These are phyloP conservation scores for Pseudozyma tsukubaensis DNA, from an alignment of 1,284 basidiomycete species.

Conservation along the genomic window DNA sequence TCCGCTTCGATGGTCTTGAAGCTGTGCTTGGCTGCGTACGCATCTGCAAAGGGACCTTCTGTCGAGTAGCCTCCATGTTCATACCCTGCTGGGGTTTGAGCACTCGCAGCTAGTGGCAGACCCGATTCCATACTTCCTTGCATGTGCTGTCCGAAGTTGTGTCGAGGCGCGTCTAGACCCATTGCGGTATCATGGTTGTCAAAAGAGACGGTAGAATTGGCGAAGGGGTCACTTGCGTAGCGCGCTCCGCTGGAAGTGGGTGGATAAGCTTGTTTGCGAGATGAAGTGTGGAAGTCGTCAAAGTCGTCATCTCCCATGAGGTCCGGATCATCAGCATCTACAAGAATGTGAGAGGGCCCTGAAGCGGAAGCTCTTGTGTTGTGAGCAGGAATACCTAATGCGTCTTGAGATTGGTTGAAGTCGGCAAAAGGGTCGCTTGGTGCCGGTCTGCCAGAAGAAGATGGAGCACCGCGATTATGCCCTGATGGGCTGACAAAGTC, in stretches of 20 bases:
- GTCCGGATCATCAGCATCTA: constrained; percentile 63
- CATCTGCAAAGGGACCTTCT: constrained; percentile 55
- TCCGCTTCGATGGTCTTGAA: constrained; percentile 67
- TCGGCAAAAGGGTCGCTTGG: constrained; percentile 35
- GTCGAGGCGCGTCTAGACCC: constrained; percentile 40
- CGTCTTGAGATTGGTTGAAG: constrained; percentile 35
- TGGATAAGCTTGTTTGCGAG: constrained; percentile 33
- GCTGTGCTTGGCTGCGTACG: constrained; percentile 50
- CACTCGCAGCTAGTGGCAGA: constrained; percentile 47
- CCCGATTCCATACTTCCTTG: constrained; percentile 53
- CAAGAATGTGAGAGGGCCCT: constrained; percentile 59
- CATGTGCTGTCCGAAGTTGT: constrained; percentile 33
- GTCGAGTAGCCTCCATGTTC: constrained; percentile 25
- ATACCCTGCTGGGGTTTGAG: constrained; percentile 52
- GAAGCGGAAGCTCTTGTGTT: constrained; percentile 6
- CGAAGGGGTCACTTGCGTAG: constrained; percentile 29
- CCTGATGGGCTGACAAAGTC: constrained; percentile 47
- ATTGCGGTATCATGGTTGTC: constrained; percentile 43
- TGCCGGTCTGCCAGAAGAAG: constrained; percentile 3
- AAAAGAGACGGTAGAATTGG: constrained; percentile 31
- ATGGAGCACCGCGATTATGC: constrained; percentile 1
- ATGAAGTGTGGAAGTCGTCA: constrained; percentile 20
- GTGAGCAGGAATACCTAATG: constrained; percentile 17
- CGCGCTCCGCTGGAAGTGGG: constrained; percentile 9
- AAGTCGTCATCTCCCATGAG: constrained; percentile 60